A percentile compares a stretch with the other conserved stretches of the same genome.
Evolutionary conservation across 2,329 filamentous ascomycete genomes (phyloP).

Genomic region (Colletotrichum trifolii): DNA sequence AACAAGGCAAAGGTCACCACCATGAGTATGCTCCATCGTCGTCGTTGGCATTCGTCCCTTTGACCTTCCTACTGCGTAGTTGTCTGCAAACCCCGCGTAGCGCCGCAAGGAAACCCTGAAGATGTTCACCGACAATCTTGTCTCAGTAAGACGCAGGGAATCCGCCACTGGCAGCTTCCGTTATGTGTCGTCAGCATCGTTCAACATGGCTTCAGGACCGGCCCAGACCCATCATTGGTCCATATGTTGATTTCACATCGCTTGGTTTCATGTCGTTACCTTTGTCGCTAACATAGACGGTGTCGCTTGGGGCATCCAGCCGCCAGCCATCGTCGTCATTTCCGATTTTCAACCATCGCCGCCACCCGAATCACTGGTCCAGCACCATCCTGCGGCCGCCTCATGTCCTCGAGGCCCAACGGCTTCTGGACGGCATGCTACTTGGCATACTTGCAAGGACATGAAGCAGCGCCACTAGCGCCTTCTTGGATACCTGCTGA

Average conservation of each 20-base stretch:
- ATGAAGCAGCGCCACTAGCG: no score
- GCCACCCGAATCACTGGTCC: no score
- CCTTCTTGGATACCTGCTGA: not conserved
- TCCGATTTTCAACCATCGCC: constrained; percentile 16
- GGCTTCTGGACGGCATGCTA: not conserved
- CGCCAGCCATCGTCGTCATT: constrained; percentile 22
- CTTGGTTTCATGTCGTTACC: constrained; percentile 25
- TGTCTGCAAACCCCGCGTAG: not conserved
- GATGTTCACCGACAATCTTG: constrained; percentile 19
- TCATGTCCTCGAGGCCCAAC: constrained; percentile 1
- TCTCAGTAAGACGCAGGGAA: constrained; percentile 1
- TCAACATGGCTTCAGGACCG: not conserved
- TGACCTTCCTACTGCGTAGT: not conserved
- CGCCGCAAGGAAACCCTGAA: not conserved
- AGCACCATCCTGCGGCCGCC: not conserved
- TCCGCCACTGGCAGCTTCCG: constrained; percentile 3
- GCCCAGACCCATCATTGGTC: constrained; percentile 8
- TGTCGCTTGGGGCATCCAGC: not conserved
- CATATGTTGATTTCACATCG: constrained; percentile 19
- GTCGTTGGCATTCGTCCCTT: constrained; percentile 1
- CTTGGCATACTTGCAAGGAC: not conserved
- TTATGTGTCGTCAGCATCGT: constrained; percentile 2
- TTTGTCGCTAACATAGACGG: no score
- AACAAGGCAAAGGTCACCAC: no score
- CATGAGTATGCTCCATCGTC: no score